Conservation (phyloP, 345 rosid species). For the Angophora floribunda region DNA sequence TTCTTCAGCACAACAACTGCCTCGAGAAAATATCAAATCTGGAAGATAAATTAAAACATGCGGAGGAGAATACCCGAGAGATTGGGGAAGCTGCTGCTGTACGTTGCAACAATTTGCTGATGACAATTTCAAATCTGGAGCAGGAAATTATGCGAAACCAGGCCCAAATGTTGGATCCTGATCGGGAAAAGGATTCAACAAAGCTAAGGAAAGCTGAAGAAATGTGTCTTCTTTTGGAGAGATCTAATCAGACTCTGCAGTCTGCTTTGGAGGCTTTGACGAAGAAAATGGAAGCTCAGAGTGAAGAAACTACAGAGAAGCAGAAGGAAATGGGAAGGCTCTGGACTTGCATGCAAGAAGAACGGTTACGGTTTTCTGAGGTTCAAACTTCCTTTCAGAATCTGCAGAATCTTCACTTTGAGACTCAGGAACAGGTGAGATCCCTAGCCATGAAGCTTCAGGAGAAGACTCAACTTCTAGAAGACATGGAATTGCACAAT, state of each 20-base stretch:
- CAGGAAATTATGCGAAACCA: conserved; percentile 53
- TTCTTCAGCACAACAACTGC: conserved; percentile 37
- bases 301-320: conserved; percentile 68
- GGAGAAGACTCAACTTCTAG: conserved; percentile 38
- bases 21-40: conserved; percentile 49
- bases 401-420: conserved; percentile 75
- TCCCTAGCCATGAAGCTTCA: conserved; percentile 54
- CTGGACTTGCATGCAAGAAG: conserved; percentile 82
- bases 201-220: conserved; percentile 69
- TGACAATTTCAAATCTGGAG: conserved; percentile 31
- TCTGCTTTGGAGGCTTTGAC: conserved; percentile 50
- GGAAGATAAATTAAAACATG: conserved; percentile 44
- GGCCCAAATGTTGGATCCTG: conserved; percentile 51
- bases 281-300: conserved; percentile 60
- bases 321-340: conserved; percentile 78
- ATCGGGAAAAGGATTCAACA: conserved; percentile 42
- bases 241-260: conserved; percentile 59
- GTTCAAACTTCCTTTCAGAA: conserved; percentile 91
- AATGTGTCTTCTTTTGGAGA: conserved; percentile 58
- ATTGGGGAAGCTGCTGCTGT: conserved; percentile 59
- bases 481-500: conserved; percentile 55
- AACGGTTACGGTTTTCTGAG: conserved; percentile 63
- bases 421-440: conserved; percentile 80
- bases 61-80: conserved; percentile 49
- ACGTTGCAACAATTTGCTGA: conserved; percentile 60